Evolutionary conservation across 768 basidiomycete genomes (phyloP), one percentile per base, ranked within the genome.

Genomic region (Pisolithus orientalis): DNA sequence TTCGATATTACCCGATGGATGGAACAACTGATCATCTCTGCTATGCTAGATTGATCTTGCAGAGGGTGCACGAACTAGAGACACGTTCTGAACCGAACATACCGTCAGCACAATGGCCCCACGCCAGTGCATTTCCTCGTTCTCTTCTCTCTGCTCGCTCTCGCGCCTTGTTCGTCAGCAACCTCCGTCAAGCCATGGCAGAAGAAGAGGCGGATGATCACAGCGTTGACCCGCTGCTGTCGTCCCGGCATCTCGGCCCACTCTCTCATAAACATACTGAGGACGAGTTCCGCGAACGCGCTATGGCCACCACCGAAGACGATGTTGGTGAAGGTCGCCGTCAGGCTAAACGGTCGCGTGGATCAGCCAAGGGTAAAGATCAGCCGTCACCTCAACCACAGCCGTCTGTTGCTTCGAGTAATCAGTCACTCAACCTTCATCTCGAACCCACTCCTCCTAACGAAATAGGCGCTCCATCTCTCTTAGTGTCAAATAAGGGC

Each of bases 21-120:
- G 27, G 0, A 14, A 17, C 46, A 54, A 14, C 39, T 47, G 24
- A 39, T 45, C 48, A 52, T 49, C 51, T 31, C 48, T 54, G 54
- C 17, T 56, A 57, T 29, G 25, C 32, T 57, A 85, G 84, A 51
- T 62, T 72, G 46, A 70, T 84, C 32, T 69, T 83, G 10, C 78
- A 83, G 56, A 80, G 82, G 27, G 82, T 87, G 56, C 70, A 74
- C 54, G 84, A 83, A 53, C 74, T 86, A 28, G 82, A 86, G 62
- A 62, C 60, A 28, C 73, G 72, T 52, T 65, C 70, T 28, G 70
- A 65, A 49, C 59, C 63, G 16, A 62, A 56, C 34, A 59, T 64
- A 1, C 64, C 67, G 45, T 58, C 58, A 24, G 47, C 66, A 45
- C 61, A 65, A 16, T 73, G 74, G 44, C 73, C 74, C 8, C 70